Evolutionary conservation across 257 asterid genomes (phyloP), one percentile per base, ranked within the genome.

Genomic region (Primulina tabacum): DNA sequence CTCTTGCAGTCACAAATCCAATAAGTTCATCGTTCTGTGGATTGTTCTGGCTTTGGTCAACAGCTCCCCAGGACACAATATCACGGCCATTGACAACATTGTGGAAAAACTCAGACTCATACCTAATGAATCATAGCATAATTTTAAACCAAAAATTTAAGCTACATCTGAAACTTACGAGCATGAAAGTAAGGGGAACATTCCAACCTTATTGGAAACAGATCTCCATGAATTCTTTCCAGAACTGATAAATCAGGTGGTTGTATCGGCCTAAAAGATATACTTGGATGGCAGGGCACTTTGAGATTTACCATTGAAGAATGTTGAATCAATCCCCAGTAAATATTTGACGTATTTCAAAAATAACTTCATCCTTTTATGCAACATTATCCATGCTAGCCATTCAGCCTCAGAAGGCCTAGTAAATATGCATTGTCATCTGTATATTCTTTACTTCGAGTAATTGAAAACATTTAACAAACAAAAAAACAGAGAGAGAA

Each of bases 11-110:
- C 72, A 89, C 88, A 82, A 94, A 94, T 71, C 99, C 99, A 74
- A 94, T 76, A 74, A 94, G 99, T 69, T 94, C 97, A 30, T 91
- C 95, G 62, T 81, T 85, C 78, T 85, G 81, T 61, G 82, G 87
- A 73, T 81, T 50, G 20, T 90, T 84, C 37, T 82, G 87, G 79
- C 90, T 89, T 47, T 64, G 92, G 79, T 94, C 99, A 79, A 94
- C 98, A 75, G 98, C 99, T 77, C 96, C 98, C 99, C 99, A 94
- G n/a, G 98, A 91, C 71, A 91, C 86, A 78, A 91, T 89, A 68
- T 78, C 97, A 70, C 75, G 84, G 37, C 98, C 98, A 78, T 84
- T 81, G 57, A 94, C 99, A 67, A 92, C 98, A 35, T 89, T 94
- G 73, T 79, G 89, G 81, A 94, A 91, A 83, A 94, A 91, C 77